Percentiles rank a stretch among this genome's conserved stretches.
Conservation (phyloP, 2,329 filamentous ascomycete genomes). For the Parafenestella ontariensis region DNA sequence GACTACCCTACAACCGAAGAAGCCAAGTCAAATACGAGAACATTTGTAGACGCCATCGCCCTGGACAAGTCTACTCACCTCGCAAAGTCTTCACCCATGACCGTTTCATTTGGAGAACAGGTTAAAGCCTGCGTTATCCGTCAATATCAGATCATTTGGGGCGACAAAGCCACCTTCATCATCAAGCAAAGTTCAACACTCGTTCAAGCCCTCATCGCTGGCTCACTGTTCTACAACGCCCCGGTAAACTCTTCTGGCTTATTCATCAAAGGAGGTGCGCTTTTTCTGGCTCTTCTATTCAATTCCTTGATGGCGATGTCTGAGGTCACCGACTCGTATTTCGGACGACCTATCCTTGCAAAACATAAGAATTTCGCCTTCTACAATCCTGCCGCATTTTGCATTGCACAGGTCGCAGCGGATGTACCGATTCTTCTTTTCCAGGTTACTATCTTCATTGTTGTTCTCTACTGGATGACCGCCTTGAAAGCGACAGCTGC, state of each 20-base stretch:
- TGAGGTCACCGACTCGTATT: slow-evolving; percentile 66
- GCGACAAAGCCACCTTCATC: slow-evolving; percentile 67
- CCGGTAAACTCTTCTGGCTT: slow-evolving; percentile 64
- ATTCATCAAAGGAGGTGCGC: slow-evolving; percentile 68
- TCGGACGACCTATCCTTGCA: slow-evolving; percentile 77
- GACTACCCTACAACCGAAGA: slow-evolving; percentile 61
- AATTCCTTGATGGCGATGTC: slow-evolving; percentile 68
- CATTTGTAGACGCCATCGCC: slow-evolving; percentile 62
- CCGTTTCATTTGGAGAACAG: slow-evolving; percentile 44
- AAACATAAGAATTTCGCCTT: slow-evolving; percentile 84
- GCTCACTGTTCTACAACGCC: slow-evolving; percentile 72
- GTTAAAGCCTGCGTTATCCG: slow-evolving; percentile 63
- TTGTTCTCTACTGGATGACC: slow-evolving; percentile 82
- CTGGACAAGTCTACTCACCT: slow-evolving; percentile 59
- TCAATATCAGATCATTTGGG: slow-evolving; percentile 70
- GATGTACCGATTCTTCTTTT: slow-evolving; percentile 63
- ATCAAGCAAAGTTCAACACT: slow-evolving; percentile 67
- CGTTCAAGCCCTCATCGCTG: slow-evolving; percentile 66
- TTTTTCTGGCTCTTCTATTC: slow-evolving; percentile 70
- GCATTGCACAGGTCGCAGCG: slow-evolving; percentile 71
- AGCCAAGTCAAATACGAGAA: slow-evolving; percentile 46
- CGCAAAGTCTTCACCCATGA: slow-evolving; percentile 61
- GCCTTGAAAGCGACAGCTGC: slow-evolving; percentile 73
- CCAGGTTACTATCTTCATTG: slow-evolving; percentile 64
- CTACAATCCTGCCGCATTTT: slow-evolving; percentile 80